Evolutionary conservation across 75 land plant species (phyloP).

Genomic region (Cryptomeria japonica): DNA sequence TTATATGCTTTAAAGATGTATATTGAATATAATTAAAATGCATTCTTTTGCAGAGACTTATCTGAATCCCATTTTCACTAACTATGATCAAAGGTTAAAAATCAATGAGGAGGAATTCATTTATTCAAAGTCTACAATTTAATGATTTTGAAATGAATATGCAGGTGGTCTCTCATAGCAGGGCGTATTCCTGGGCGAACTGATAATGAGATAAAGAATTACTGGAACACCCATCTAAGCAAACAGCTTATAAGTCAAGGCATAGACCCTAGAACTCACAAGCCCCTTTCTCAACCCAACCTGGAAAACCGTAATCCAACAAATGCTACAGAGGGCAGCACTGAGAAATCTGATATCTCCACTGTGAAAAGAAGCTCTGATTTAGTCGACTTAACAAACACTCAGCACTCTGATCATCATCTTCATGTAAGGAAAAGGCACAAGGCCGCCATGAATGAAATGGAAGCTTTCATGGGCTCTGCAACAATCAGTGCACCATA

Average conservation of each 20-base stretch:
- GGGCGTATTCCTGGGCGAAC: constrained; percentile 16
- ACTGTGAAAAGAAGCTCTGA: background rate
- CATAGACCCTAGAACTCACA: constrained; percentile 16
- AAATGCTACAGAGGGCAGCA: background rate
- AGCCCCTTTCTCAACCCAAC: background rate
- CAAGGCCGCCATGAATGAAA: background rate
- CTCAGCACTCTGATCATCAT: background rate
- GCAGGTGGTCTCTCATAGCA: constrained; percentile 21
- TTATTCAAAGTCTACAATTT: background rate
- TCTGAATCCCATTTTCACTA: background rate
- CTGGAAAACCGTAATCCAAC: background rate
- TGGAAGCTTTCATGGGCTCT: background rate
- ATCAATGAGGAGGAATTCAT: background rate
- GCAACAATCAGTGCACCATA: background rate
- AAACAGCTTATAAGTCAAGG: constrained; percentile 14
- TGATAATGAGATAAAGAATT: constrained; percentile 19
- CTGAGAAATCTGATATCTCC: background rate
- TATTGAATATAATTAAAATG: background rate
- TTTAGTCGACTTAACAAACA: background rate
- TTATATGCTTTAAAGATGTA: background rate
- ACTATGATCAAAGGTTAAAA: background rate
- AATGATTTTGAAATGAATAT: background rate
- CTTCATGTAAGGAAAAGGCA: background rate
- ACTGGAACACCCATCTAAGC: constrained; percentile 20
- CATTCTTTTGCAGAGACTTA: background rate